Conservation (phyloP, 352 stramenopile genomes). For the Phytophthora constricta region DNA sequence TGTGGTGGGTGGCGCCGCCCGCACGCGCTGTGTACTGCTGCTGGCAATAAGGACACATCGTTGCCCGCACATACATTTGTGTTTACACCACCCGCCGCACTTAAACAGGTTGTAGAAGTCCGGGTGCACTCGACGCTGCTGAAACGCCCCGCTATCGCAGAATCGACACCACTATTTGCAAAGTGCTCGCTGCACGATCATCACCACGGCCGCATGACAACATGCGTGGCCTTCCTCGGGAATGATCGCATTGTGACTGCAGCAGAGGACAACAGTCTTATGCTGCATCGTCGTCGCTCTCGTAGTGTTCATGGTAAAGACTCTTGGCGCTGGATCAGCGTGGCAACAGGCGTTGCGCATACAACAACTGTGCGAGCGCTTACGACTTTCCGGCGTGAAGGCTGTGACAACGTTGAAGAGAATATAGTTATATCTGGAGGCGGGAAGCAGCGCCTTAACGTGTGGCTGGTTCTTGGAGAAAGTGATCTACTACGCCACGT, state of each 20-base stretch:
- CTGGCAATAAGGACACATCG: slow-evolving; percentile 19
- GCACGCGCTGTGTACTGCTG: slow-evolving; percentile 52
- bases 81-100: slow-evolving; percentile 64
- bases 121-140: slow-evolving; percentile 73
- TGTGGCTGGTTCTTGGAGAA: slow-evolving; percentile 59
- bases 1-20: slow-evolving; percentile 87
- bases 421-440: slow-evolving; percentile 76
- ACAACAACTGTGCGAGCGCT: slow-evolving; percentile 84
- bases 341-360: slow-evolving; percentile 72
- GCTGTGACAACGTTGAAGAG: slow-evolving; percentile 18
- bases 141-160: background rate
- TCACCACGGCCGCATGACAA: slow-evolving; percentile 81
- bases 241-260: slow-evolving; percentile 63
- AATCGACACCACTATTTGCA: slow-evolving; percentile 22
- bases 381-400: slow-evolving; percentile 45
- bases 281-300: slow-evolving; percentile 55
- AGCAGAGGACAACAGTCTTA: slow-evolving; percentile 85
- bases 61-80: slow-evolving; percentile 68
- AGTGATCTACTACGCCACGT: slow-evolving; percentile 56
- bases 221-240: slow-evolving; percentile 58
- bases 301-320: slow-evolving; percentile 5
- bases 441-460: slow-evolving; percentile 84
- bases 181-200: slow-evolving; percentile 66
- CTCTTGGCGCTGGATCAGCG: slow-evolving; percentile 43
- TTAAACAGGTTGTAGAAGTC: slow-evolving; percentile 59